phyloP scores from a whole-genome alignment of 352 stramenopile species.

The Phytophthora syringae region DNA sequence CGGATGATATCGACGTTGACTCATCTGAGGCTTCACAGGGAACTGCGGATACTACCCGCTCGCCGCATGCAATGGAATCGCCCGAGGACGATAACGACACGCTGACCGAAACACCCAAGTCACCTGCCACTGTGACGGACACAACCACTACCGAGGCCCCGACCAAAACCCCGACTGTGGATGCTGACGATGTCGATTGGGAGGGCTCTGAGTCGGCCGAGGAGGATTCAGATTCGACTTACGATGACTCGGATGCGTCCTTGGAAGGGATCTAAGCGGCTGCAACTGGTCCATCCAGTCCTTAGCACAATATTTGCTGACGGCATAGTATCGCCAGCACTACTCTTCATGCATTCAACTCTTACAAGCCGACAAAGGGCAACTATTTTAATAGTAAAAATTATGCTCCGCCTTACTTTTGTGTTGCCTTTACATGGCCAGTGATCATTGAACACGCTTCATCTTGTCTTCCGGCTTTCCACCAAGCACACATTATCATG shows the following conservation, averaged over 20 bases:
- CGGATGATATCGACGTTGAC: neutral
- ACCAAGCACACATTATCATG: no score
- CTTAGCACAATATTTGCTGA: no score
- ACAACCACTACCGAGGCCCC: neutral
- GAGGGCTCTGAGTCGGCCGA: conserved; percentile 23
- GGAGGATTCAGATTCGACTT: conserved; percentile 20
- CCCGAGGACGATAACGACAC: neutral
- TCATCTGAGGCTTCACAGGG: neutral
- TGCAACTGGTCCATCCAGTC: no score
- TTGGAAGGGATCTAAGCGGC: conserved; percentile 11
- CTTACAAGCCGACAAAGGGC: no score
- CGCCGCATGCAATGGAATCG: neutral
- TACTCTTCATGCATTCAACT: no score
- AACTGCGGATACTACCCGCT: neutral
- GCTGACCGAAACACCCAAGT: conserved; percentile 5
- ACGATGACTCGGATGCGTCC: conserved; percentile 20
- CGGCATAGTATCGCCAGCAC: no score
- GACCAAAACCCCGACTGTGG: conserved; percentile 1
- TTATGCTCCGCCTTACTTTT: no score
- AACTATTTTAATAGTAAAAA: no score
- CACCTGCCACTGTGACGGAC: neutral
- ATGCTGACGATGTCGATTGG: conserved; percentile 9
- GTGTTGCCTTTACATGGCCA: no score
- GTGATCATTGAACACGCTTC: no score
- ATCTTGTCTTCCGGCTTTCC: no score